phyloP scores from a whole-genome alignment of 1,139 yeast genomes.

The Kluyveromyces sp. region DNA sequence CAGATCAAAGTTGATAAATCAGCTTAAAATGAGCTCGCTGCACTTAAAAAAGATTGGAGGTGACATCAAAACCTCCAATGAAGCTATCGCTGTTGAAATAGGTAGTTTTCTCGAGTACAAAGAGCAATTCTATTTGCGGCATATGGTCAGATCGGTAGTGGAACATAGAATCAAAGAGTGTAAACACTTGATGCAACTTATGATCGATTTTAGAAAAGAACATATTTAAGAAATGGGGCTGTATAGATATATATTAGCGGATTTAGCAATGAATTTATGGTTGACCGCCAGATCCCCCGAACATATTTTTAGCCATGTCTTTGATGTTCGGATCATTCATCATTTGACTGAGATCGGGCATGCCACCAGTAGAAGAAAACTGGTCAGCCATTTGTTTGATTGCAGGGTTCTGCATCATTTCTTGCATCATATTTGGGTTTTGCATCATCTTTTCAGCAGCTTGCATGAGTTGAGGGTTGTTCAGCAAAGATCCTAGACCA shows the following conservation, averaged over 20 bases:
- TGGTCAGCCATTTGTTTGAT: slow-evolving; percentile 69
- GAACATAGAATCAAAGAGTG: slow-evolving; percentile 5
- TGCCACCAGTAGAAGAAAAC: slow-evolving; percentile 52
- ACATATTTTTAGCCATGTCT: slow-evolving; percentile 50
- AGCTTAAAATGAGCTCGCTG: slow-evolving; percentile 19
- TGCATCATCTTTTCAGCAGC: slow-evolving; percentile 93
- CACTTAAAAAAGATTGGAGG: slow-evolving; percentile 16
- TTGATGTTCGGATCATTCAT: slow-evolving; percentile 77
- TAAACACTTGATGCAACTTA: neutral
- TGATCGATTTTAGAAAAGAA: neutral
- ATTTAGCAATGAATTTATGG: no score
- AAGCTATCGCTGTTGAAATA: slow-evolving; percentile 53
- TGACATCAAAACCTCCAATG: slow-evolving; percentile 38
- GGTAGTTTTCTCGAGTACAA: slow-evolving; percentile 51
- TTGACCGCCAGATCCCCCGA: slow-evolving; percentile 33
- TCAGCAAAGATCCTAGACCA: slow-evolving; percentile 68
- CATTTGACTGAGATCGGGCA: slow-evolving; percentile 59
- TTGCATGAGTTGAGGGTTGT: slow-evolving; percentile 84
- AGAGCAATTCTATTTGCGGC: slow-evolving; percentile 35
- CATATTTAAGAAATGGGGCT: neutral
- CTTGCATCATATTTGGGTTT: slow-evolving; percentile 72
- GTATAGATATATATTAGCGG: neutral
- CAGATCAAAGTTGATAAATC: slow-evolving; percentile 31
- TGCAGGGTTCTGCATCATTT: slow-evolving; percentile 77
- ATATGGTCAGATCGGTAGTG: slow-evolving; percentile 29